Conservation (phyloP, 2,329 filamentous ascomycete genomes). For the Claviceps capensis region DNA sequence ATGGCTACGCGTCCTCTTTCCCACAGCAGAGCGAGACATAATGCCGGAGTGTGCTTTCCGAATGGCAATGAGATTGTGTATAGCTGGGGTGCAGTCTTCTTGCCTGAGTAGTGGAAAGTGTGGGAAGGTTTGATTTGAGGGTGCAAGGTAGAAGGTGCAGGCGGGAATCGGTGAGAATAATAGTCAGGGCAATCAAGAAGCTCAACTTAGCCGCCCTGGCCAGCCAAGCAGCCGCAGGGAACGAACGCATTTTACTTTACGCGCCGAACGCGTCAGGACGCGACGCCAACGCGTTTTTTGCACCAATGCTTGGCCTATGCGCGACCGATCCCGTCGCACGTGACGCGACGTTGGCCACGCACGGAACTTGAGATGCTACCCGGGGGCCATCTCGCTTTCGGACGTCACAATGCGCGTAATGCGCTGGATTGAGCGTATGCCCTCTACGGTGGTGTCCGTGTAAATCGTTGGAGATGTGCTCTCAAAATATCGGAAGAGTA, state of each 20-base stretch:
- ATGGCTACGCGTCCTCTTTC: conserved; percentile 21
- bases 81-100: conserved; percentile 1
- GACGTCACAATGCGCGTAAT: too few species aligned
- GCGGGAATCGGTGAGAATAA: neutral
- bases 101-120: neutral
- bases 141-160: neutral
- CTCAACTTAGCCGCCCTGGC: neutral
- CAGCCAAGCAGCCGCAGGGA: conserved; percentile 4
- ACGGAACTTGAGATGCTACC: neutral
- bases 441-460: too few species aligned
- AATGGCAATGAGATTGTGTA: neutral
- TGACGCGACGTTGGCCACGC: conserved; percentile 1
- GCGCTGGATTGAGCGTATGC: too few species aligned
- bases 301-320: conserved; percentile 19
- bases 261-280: conserved; percentile 15
- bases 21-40: conserved; percentile 19
- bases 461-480: too few species aligned
- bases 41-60: conserved; percentile 9
- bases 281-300: conserved; percentile 16
- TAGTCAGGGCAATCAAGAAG: neutral
- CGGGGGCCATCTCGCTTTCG: too few species aligned
- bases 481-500: too few species aligned
- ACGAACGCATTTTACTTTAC: conserved; percentile 5
- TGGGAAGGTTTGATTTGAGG: neutral
- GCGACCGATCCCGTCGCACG: neutral